Base-by-base conservation (phyloP, 1,284 basidiomycete genomes). In the Pascua sp. region DNA sequence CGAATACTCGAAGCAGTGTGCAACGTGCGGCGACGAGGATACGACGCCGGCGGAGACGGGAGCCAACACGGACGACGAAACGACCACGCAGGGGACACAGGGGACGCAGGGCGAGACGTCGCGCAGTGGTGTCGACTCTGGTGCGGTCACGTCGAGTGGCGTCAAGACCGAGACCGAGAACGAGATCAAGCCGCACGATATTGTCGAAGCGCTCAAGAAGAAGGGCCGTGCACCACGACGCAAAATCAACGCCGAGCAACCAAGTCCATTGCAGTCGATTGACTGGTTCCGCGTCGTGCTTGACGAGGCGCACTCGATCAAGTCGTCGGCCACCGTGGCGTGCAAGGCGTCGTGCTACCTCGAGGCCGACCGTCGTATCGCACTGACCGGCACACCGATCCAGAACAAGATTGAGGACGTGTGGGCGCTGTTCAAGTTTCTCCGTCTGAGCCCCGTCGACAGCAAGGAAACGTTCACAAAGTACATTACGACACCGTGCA, bases 361-460 rank as follows among this genome's bases (percentile, higher is more conserved):
- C 47, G 84, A 90, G 72, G 92, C 95, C 2, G 90, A 97, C 70
- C 87, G 96, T 53, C 86, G 96, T 17, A 81, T 98, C 46, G 96
- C 91, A 70, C 81, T 98, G 42, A 97, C 95, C 10, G 96, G 96
- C 60, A 99, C 96, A 8, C 96, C 96, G 0, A 91, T 99, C 45
- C 96, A 98, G 79, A 99, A 98, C 82, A 94, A 94, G 73, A 84
- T 98, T 56, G 95, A 98, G 77, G 96, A 99, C 71, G 88, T 99
- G 48, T 98, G 88, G 77, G 93, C 96, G 1, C 81, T 98, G 56
- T 86, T 99, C 81, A 94, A 93, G 76, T 98, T 99, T 79, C 80
- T 99, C 48, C 89, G 94, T 9, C 78, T 98, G 56, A 83, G 86
- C 42, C 96, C 96, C 0, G 89, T 98, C 67, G 89, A 95, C 67